A percentile compares a stretch with the other conserved stretches of the same genome.
Conservation (phyloP, 495 filamentous ascomycete species). For the Tetracladium setigerum region DNA sequence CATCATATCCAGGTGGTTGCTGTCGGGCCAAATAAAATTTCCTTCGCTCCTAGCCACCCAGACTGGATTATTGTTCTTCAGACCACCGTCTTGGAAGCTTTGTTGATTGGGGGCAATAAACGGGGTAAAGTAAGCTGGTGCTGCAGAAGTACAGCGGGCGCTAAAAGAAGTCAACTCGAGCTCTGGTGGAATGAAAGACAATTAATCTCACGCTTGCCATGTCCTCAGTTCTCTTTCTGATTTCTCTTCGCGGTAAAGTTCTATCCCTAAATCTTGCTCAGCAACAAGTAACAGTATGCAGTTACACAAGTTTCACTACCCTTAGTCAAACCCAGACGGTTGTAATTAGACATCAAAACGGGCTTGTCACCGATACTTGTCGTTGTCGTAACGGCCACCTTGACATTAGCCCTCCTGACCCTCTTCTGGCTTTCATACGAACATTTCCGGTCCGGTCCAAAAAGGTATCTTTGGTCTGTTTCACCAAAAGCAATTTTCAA, state of each 20-base stretch:
- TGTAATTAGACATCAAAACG: constrained; percentile 46
- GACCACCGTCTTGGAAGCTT: constrained; percentile 36
- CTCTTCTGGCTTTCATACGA: constrained; percentile 17
- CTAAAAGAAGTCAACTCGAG: constrained; percentile 15
- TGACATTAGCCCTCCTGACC: constrained; percentile 24
- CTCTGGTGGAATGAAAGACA: not conserved
- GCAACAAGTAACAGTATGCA: not conserved
- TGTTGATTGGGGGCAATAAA: constrained; percentile 28
- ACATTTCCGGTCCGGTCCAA: too few species aligned
- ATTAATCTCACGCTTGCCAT: constrained; percentile 42
- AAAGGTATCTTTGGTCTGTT: too few species aligned
- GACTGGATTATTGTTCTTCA: constrained; percentile 41
- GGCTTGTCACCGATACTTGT: constrained; percentile 28
- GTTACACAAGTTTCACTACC: constrained; percentile 1
- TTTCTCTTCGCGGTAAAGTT: constrained; percentile 36
- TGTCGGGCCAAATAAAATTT: constrained; percentile 43
- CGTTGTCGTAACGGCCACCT: constrained; percentile 42
- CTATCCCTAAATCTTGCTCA: constrained; percentile 25
- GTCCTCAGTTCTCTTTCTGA: constrained; percentile 30
- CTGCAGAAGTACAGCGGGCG: constrained; percentile 41
- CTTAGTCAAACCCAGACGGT: constrained; percentile 22
- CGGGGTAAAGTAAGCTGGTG: constrained; percentile 38
- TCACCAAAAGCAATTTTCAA: too few species aligned
- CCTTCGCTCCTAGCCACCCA: constrained; percentile 37
- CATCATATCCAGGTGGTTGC: too few species aligned